Evolutionary conservation across 2,329 filamentous ascomycete genomes (phyloP).

Genomic region (Calonectria pauciramosa): DNA sequence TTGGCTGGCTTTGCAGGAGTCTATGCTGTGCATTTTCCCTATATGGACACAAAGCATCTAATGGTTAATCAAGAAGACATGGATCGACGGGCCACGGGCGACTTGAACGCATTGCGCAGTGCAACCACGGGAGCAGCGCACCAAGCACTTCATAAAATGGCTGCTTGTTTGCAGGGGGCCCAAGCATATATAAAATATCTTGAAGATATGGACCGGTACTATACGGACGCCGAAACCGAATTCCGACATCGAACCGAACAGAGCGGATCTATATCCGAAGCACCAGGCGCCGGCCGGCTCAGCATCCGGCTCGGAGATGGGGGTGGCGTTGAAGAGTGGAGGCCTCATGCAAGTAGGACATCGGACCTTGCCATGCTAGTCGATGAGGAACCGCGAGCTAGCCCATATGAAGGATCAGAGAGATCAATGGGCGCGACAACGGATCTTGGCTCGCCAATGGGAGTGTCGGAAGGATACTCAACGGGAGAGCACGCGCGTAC

Average conservation of each 20-base stretch:
- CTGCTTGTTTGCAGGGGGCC: conserved; percentile 26
- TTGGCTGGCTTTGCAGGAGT: conserved; percentile 75
- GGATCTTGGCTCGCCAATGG: conserved; percentile 23
- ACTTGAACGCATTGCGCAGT: conserved; percentile 14
- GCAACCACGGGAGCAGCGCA: conserved; percentile 24
- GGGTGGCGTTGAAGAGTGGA: conserved; percentile 11
- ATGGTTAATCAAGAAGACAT: conserved; percentile 19
- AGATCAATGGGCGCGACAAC: conserved; percentile 14
- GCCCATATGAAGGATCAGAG: conserved; percentile 28
- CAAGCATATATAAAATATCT: conserved; percentile 37
- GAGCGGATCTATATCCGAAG: neutral
- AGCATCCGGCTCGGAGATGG: conserved; percentile 35
- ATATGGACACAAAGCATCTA: conserved; percentile 70
- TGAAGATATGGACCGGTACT: conserved; percentile 30
- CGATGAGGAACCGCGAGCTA: conserved; percentile 20
- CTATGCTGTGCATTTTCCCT: conserved; percentile 76
- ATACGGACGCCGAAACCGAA: conserved; percentile 20
- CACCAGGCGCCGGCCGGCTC: conserved; percentile 12
- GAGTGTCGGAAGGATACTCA: conserved; percentile 8
- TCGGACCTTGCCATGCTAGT: conserved; percentile 15
- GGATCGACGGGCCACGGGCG: conserved; percentile 7
- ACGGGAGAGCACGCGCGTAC: conserved; percentile 3
- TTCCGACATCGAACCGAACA: conserved; percentile 4
- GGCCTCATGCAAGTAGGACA: conserved; percentile 2
- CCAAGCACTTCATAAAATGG: conserved; percentile 36